Conservation (phyloP, 805 yeast species). For the Zygosaccharomyces lentus region DNA sequence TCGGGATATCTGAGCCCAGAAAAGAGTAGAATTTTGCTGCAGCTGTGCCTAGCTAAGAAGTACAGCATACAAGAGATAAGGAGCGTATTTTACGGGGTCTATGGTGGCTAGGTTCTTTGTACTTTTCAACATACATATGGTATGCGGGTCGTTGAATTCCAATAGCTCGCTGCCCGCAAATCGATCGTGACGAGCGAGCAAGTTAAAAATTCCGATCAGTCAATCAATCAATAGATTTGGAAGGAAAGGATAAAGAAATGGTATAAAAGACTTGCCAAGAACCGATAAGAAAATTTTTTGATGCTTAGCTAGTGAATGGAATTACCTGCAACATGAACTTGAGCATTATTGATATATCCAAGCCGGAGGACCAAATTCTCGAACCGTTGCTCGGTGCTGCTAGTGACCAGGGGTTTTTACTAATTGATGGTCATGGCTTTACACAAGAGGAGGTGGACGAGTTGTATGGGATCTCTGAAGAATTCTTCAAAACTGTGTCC, state of each 20-base stretch:
- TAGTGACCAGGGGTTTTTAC: constrained; percentile 58
- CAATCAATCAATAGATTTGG: neutral
- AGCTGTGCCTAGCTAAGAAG: constrained; percentile 47
- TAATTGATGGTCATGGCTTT: constrained; percentile 65
- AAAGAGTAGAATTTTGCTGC: constrained; percentile 55
- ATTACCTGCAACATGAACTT: neutral
- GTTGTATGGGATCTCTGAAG: constrained; percentile 46
- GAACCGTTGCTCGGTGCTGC: constrained; percentile 54
- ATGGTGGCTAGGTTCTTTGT: constrained; percentile 40
- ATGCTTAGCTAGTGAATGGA: too few relatives aligned
- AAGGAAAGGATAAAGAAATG: neutral
- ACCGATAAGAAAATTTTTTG: too few relatives aligned
- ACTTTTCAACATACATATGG: neutral
- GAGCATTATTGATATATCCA: constrained; percentile 50
- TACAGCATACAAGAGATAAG: constrained; percentile 41
- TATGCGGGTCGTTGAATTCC: neutral
- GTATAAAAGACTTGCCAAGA: neutral
- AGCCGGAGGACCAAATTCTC: constrained; percentile 41
- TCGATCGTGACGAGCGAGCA: neutral
- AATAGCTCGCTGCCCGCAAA: neutral
- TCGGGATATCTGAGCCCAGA: constrained; percentile 66
- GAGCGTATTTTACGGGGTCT: constrained; percentile 46
- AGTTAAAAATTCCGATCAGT: neutral
- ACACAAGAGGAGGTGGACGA: constrained; percentile 49
- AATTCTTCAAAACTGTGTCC: constrained; percentile 48